Conservation (phyloP, 163 green algal species). For the Scenedesmus sp. region DNA sequence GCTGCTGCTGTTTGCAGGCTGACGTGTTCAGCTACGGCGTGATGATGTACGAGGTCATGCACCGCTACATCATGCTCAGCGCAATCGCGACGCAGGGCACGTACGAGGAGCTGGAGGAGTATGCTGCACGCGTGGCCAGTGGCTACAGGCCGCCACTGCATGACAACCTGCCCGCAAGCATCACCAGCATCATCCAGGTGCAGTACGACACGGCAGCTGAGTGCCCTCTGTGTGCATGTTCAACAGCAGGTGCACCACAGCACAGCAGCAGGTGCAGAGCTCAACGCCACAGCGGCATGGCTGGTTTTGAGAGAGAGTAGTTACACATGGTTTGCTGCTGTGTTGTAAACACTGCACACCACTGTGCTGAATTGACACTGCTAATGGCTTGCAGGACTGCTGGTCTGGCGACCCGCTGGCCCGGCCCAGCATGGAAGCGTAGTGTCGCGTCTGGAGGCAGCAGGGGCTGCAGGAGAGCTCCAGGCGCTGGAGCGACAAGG, state of each 20-base stretch:
- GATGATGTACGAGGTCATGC: slow-evolving; percentile 60
- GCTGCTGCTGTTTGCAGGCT: slow-evolving; percentile 6
- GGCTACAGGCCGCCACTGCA: slow-evolving; percentile 63
- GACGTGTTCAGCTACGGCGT: slow-evolving; percentile 62
- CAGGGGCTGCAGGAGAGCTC: slow-evolving; percentile 2
- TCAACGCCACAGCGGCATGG: too few species aligned
- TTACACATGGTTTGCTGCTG: too few species aligned
- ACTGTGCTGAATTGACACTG: too few species aligned
- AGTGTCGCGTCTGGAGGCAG: slow-evolving; percentile 50
- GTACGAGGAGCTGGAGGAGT: slow-evolving; percentile 29
- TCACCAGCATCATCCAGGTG: slow-evolving; percentile 43
- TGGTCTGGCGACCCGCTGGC: slow-evolving; percentile 62
- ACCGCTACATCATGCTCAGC: slow-evolving; percentile 50
- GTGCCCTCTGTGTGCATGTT: background rate
- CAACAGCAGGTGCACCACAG: background rate
- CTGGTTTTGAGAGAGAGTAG: too few species aligned
- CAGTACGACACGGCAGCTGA: background rate
- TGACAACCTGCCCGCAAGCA: background rate
- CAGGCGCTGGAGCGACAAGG: background rate
- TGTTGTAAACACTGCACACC: too few species aligned
- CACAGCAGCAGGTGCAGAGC: too few species aligned
- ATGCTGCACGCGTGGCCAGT: slow-evolving; percentile 45
- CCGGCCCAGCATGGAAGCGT: slow-evolving; percentile 61
- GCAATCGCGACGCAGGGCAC: background rate
- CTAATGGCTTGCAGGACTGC: slow-evolving; percentile 56